These are phyloP conservation scores for Leccinum subgranulosum DNA, from an alignment of 768 basidiomycete species.

Conservation along the genomic window DNA sequence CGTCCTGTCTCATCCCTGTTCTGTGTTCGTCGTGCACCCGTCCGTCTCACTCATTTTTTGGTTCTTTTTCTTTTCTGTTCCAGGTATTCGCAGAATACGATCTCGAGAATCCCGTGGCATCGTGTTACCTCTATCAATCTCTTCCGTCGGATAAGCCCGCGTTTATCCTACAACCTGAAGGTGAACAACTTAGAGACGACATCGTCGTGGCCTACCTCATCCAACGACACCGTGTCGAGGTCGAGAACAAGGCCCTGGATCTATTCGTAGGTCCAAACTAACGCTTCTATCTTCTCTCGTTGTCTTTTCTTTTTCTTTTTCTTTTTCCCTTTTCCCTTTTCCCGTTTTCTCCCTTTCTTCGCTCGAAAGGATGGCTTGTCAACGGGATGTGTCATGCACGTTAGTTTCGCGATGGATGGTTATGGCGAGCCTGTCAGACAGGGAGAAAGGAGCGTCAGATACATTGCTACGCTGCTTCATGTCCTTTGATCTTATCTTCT, in stretches of 20 bases:
- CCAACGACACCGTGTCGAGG: conserved; percentile 22
- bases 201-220: conserved; percentile 27
- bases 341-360: not conserved
- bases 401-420: not conserved
- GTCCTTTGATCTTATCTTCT: not conserved
- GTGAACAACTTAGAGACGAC: conserved; percentile 30
- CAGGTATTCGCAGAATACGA: conserved; percentile 27
- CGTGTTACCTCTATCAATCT: conserved; percentile 15
- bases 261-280: conserved; percentile 23
- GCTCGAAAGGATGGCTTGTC: not conserved
- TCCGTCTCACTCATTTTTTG: not conserved
- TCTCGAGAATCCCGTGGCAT: conserved; percentile 21
- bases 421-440: not conserved
- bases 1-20: not conserved
- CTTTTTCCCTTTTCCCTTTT: not conserved
- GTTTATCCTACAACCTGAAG: conserved; percentile 19
- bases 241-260: conserved; percentile 26
- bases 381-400: not conserved
- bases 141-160: conserved; percentile 13
- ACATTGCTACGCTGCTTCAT: not conserved
- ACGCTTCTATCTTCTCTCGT: not conserved
- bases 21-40: not conserved
- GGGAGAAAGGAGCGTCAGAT: not conserved
- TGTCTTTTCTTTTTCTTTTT: not conserved
- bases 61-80: not conserved